Evolutionary conservation across 306 rosid species (phyloP), one percentile per base, ranked within the genome.

Genomic region (Carpinus fangiana): DNA sequence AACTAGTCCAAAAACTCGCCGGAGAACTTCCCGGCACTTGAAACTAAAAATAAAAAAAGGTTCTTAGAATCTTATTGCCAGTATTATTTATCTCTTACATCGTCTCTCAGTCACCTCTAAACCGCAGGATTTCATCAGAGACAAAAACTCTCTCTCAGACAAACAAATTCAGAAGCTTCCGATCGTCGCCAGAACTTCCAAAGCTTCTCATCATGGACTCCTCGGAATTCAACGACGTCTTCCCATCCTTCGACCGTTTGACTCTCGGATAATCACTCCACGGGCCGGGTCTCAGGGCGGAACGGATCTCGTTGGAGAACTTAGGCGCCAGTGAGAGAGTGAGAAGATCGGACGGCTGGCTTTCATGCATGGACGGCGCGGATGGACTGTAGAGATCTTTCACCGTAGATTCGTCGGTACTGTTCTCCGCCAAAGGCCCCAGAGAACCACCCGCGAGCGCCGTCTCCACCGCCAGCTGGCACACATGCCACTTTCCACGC

Each of bases 401-500:
- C 4, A 13, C 13, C 3, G 38, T 55, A 76, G 82, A 78, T 3
- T 81, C 54, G 57, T 52, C 78, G 12, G 65, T 62, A 9, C 18
- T n/a, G 26, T 56, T 3, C 72, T 81, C 84, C 50, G 83, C 81
- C 11, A 80, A 67, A 18, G 90, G 83, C 16, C 79, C 75, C 47
- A 83, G 76, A 79, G 72, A 76, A 11, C 97, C 91, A 7, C 92
- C 92, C 48, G 81, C 34, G 9, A 92, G 79, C 0, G 88, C 84
- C 1, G 91, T 88, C 67, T 86, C 87, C n/a, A 87, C 91, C 1
- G 94, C 94, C 4, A 83, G 74, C 77, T 84, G 82, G 77, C 94
- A 92, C 34, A 83, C 78, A 82, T 90, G 87, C 97, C 97, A 92
- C 83, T 88, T 88, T 8, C 94, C 97, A 41, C 77, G 83, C 1